phyloP scores from a whole-genome alignment of 2,329 filamentous ascomycete genomes.

The Colletotrichum somersetense region DNA sequence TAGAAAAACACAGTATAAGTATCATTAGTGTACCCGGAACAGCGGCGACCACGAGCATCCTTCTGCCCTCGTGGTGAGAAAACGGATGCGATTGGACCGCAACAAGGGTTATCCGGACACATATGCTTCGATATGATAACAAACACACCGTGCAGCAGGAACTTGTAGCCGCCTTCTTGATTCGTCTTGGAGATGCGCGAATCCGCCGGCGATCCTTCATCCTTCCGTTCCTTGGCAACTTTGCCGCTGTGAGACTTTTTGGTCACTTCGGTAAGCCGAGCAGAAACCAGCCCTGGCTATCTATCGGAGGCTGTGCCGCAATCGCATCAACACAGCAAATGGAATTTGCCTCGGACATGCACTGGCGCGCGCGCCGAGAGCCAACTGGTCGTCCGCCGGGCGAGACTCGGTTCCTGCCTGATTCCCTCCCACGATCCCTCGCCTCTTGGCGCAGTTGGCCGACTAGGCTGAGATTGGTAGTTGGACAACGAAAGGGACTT shows the following conservation, averaged over 20 bases:
- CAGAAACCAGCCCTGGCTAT: too few relatives aligned
- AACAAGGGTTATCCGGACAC: too few relatives aligned
- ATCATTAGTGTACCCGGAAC: background rate
- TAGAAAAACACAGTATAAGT: too few relatives aligned
- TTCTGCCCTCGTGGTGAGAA: background rate
- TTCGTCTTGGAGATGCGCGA: background rate
- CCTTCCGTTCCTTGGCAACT: conserved; percentile 8
- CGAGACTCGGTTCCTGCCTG: background rate
- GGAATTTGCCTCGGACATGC: too few relatives aligned
- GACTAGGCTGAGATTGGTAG: conserved; percentile 3
- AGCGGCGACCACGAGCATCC: background rate
- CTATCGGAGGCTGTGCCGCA: background rate
- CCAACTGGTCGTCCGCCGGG: background rate
- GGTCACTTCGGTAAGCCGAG: too few relatives aligned
- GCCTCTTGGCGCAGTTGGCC: background rate
- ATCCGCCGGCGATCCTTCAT: background rate
- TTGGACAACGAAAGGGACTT: background rate
- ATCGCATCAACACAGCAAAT: background rate
- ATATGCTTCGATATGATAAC: too few relatives aligned
- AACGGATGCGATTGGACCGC: background rate
- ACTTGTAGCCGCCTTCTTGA: background rate
- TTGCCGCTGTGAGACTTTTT: background rate
- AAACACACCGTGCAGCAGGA: background rate
- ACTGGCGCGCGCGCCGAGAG: background rate
- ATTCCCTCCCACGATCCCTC: conserved; percentile 1